Conservation (phyloP, 805 yeast genomes). For the Pichia cabralensis region DNA sequence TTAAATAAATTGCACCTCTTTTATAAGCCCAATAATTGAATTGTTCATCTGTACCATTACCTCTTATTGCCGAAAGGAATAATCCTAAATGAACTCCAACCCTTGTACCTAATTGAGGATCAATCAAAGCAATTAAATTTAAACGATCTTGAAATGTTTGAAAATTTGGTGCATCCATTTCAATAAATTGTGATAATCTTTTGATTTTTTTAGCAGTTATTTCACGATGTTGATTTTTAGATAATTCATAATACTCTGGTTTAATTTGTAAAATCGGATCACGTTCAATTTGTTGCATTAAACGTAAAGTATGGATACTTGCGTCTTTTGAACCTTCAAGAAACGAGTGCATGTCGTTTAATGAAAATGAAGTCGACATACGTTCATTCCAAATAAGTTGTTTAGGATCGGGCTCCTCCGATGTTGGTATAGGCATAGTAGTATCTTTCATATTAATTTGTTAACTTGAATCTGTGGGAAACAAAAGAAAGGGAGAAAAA, state of each 20-base stretch:
- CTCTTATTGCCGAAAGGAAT: slow-evolving; percentile 70
- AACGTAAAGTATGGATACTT: slow-evolving; percentile 35
- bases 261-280: slow-evolving; percentile 56
- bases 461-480: background rate
- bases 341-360: slow-evolving; percentile 42
- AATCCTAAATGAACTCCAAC: slow-evolving; percentile 83
- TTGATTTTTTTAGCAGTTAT: slow-evolving; percentile 51
- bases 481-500: background rate
- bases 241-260: slow-evolving; percentile 46
- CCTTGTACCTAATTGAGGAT: slow-evolving; percentile 75
- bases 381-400: slow-evolving; percentile 37
- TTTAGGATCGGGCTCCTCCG: slow-evolving; percentile 27
- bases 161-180: slow-evolving; percentile 27
- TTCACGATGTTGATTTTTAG: slow-evolving; percentile 49
- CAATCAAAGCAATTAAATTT: slow-evolving; percentile 51
- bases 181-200: slow-evolving; percentile 53
- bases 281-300: slow-evolving; percentile 50
- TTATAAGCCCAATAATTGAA: slow-evolving; percentile 71
- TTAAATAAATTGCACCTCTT: slow-evolving; percentile 50
- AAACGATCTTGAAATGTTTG: slow-evolving; percentile 48
- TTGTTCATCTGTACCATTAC: slow-evolving; percentile 83
- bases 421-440: slow-evolving; percentile 15
- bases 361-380: slow-evolving; percentile 30
- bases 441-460: slow-evolving; percentile 25
- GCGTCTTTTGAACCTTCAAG: slow-evolving; percentile 40